Conservation (phyloP, 1,139 yeast species). For the Scheffersomyces lignicola region DNA sequence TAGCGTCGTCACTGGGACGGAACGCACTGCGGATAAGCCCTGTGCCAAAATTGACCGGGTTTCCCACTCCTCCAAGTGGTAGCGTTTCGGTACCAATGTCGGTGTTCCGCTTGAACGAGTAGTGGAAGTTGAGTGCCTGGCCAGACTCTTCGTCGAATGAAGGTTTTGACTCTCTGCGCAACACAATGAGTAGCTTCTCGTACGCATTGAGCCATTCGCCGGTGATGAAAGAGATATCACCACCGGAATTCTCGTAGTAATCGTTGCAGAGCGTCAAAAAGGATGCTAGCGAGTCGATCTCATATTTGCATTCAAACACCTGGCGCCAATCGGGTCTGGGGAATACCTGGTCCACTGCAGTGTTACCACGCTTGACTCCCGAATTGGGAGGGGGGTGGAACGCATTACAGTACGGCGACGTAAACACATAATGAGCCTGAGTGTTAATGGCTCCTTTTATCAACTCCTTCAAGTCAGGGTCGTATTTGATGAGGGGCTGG, state of each 20-base stretch:
- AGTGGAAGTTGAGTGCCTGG: constrained; percentile 46
- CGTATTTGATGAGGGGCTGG: constrained; percentile 58
- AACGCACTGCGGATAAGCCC: constrained; percentile 84
- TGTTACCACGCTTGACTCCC: constrained; percentile 49
- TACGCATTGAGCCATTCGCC: constrained; percentile 62
- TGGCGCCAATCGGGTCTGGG: constrained; percentile 70
- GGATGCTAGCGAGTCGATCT: constrained; percentile 82
- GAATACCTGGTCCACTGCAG: constrained; percentile 63
- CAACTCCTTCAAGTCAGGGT: constrained; percentile 48
- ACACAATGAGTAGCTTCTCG: constrained; percentile 50
- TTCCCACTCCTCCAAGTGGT: constrained; percentile 75
- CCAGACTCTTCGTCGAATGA: constrained; percentile 64
- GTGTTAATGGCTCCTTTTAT: constrained; percentile 79
- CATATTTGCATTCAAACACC: constrained; percentile 90
- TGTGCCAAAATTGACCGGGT: constrained; percentile 72
- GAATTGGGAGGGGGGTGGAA: constrained; percentile 81
- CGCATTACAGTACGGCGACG: constrained; percentile 84
- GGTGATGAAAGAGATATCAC: constrained; percentile 52
- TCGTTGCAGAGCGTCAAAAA: constrained; percentile 75
- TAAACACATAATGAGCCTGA: constrained; percentile 62
- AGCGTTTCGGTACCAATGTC: constrained; percentile 79
- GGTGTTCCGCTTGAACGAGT: constrained; percentile 73
- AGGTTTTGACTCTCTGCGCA: constrained; percentile 62
- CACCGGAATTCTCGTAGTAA: constrained; percentile 55
- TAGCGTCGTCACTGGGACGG: constrained; percentile 89